Evolutionary conservation across 108 stramenopile species (phyloP).

Genomic region (Seminavis robusta): DNA sequence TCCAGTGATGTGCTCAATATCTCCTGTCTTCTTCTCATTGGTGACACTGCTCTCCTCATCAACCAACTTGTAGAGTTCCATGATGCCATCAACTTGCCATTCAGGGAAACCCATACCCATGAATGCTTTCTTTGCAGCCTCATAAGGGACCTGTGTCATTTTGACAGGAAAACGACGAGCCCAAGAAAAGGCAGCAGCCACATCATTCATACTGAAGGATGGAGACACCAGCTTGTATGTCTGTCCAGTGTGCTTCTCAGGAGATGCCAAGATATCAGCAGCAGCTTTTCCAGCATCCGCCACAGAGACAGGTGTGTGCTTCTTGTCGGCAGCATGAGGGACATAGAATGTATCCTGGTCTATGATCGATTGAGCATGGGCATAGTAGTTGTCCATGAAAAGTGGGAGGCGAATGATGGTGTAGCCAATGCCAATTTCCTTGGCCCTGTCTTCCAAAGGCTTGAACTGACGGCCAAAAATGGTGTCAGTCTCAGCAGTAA

Average conservation of each 20-base stretch:
- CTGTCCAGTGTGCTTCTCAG: conserved; percentile 1
- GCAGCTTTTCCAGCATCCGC: conserved; percentile 20
- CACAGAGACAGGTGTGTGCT: conserved; percentile 6
- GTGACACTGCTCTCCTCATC: not conserved
- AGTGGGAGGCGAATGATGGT: conserved; percentile 20
- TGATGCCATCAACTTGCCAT: conserved; percentile 26
- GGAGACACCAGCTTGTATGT: conserved; percentile 23
- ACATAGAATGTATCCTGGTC: conserved; percentile 6
- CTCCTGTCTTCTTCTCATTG: not conserved
- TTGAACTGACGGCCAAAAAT: conserved; percentile 24
- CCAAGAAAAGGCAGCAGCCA: conserved; percentile 8
- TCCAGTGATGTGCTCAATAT: not conserved
- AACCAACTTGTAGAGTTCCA: conserved; percentile 1
- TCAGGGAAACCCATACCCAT: conserved; percentile 2
- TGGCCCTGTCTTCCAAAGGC: conserved; percentile 13
- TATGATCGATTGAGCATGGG: not conserved
- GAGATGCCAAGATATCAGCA: conserved; percentile 15
- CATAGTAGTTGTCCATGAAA: conserved; percentile 23
- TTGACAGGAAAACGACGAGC: conserved; percentile 1
- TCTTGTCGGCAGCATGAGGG: conserved; percentile 8
- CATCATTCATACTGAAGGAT: conserved; percentile 15
- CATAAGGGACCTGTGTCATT: conserved; percentile 6
- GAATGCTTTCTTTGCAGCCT: conserved; percentile 3
- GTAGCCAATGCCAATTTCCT: conserved; percentile 8
- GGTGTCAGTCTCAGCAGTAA: conserved; percentile 14